phyloP scores from a whole-genome alignment of 441 rosid species.

The Adansonia madagascariensis region DNA sequence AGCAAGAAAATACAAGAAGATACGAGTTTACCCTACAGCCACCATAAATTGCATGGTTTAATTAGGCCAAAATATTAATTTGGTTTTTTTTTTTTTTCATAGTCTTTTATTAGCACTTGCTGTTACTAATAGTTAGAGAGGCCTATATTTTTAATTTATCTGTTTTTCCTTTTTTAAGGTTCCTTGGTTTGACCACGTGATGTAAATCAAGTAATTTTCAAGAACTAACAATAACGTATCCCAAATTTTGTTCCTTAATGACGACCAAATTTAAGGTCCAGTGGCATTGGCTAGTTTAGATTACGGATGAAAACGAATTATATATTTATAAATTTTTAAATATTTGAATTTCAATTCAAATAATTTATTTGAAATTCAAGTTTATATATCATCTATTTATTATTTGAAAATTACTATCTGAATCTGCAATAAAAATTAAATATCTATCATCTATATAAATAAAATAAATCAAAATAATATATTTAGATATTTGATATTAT shows the following conservation, averaged over 20 bases:
- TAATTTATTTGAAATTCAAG: too few species aligned
- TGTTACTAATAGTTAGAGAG: neutral
- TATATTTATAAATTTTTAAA: too few species aligned
- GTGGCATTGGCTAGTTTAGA: too few species aligned
- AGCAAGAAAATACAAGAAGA: neutral
- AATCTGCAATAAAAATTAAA: too few species aligned
- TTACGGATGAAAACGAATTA: too few species aligned
- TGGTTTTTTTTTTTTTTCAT: neutral
- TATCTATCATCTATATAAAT: too few species aligned
- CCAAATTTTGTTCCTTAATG: neutral
- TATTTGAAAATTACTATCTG: too few species aligned
- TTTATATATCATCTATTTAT: too few species aligned
- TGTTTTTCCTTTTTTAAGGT: neutral
- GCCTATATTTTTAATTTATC: neutral
- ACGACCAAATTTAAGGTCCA: neutral
- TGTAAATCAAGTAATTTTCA: neutral
- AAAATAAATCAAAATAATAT: too few species aligned
- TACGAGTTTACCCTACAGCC: neutral
- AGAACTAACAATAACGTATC: neutral
- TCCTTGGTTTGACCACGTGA: neutral
- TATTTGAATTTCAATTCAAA: too few species aligned
- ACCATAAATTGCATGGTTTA: neutral
- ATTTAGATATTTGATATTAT: too few species aligned
- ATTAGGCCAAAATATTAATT: neutral
- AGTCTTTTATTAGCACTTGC: neutral